Evolutionary conservation across 2,329 filamentous ascomycete genomes (phyloP).

Genomic region (Cordyceps javanica): DNA sequence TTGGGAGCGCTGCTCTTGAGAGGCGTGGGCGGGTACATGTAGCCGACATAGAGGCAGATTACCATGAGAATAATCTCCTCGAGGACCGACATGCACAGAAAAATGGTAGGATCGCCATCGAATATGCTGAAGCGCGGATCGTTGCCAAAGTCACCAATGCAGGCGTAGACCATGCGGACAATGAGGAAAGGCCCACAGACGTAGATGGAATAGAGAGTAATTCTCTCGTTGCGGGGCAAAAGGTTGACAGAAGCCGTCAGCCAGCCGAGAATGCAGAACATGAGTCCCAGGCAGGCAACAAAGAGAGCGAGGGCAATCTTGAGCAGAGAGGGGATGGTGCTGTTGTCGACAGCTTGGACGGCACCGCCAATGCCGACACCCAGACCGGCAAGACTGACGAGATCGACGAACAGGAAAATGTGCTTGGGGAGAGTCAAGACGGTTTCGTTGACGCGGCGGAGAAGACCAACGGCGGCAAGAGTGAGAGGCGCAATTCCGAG

Average conservation of each 20-base stretch:
- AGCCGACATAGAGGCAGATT: constrained; percentile 14
- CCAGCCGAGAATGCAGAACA: constrained; percentile 11
- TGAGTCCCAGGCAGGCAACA: constrained; percentile 14
- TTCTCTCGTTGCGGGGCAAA: constrained; percentile 7
- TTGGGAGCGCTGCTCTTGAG: neutral
- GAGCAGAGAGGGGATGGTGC: constrained; percentile 9
- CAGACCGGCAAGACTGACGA: constrained; percentile 13
- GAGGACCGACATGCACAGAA: constrained; percentile 15
- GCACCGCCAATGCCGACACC: constrained; percentile 14
- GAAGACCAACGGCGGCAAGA: constrained; percentile 13
- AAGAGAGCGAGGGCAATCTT: constrained; percentile 13
- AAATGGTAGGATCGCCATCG: constrained; percentile 14
- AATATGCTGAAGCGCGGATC: constrained; percentile 14
- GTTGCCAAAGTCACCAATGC: constrained; percentile 14
- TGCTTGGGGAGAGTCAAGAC: neutral
- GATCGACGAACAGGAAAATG: constrained; percentile 6
- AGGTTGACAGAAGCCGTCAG: constrained; percentile 1
- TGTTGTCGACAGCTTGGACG: constrained; percentile 10
- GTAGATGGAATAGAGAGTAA: constrained; percentile 13
- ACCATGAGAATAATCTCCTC: constrained; percentile 14
- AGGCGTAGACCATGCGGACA: constrained; percentile 15
- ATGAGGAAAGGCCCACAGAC: constrained; percentile 13
- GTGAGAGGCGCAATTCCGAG: constrained; percentile 15
- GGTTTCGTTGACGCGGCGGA: constrained; percentile 12
- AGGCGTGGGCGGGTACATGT: constrained; percentile 10